Base-by-base conservation (phyloP, 2,329 filamentous ascomycete species). In the Penicillium paneum region DNA sequence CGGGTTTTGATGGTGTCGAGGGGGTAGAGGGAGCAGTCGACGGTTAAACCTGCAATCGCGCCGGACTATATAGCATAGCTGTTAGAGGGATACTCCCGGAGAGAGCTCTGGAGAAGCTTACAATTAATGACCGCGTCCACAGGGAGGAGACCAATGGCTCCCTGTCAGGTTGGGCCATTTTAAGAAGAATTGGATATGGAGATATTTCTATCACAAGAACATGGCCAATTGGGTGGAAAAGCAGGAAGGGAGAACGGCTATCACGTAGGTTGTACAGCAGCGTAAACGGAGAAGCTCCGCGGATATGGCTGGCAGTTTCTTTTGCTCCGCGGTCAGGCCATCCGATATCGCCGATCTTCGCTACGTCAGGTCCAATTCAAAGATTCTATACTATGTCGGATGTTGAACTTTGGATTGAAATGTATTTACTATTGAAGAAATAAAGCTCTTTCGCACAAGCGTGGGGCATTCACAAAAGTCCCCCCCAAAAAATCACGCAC, bases 1-100 rank as follows among this genome's bases (percentile, higher is more conserved):
- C 94, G 91, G 40, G 95, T 99, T 78, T 99, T 99, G 71, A 99
- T 87, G 0, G 94, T 99, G 82, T 99, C 95, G 80, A 99, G 91
- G 0, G 94, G 94, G 79, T 90, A 99, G 70, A 99, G 90, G 52
- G 91, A 91, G 68, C 96, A 87, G 83, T 99, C 94, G 74, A 97
- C 94, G 13, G 92, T 96, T 44, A 94, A 94, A 70, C 94, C 94
- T 63, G 94, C 94, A 63, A 97, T 79, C 69, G 87, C 94, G 73
- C 94, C 94, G 64, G 94, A 91, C 80, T 88, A 66, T 32, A 49
- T n/a, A 21, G 21, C 11, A 32, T 19, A 57, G 35, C 29, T 49
- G 56, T 54, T 53, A 59, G 51, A 29, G 39, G 24, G 19, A 51
- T n/a, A 32, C 28, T 45, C 11, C 35, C 42, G 31, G 36, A 32